Conservation (phyloP, 805 yeast species). For the Starmerella bombicola region DNA sequence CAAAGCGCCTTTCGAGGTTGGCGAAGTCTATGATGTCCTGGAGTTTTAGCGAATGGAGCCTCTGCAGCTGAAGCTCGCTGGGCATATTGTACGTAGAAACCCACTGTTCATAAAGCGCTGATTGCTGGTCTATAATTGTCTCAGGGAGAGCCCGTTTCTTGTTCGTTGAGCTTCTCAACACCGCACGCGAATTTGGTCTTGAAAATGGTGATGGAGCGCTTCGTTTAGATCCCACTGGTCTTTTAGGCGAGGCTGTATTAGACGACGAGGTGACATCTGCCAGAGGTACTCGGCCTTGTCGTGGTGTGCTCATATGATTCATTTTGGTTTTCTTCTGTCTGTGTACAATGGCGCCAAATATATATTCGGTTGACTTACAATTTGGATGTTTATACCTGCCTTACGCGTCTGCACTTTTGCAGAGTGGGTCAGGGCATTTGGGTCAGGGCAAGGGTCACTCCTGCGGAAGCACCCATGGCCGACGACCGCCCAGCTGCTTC, state of each 20-base stretch:
- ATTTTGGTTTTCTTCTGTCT: background rate
- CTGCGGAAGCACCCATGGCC: too few species aligned
- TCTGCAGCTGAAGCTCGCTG: background rate
- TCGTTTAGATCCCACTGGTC: constrained; percentile 4
- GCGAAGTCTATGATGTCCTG: constrained; percentile 13
- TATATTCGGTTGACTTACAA: too few species aligned
- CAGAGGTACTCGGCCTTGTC: constrained; percentile 4
- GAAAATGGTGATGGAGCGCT: constrained; percentile 12
- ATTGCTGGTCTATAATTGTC: constrained; percentile 5
- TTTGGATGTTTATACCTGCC: too few species aligned
- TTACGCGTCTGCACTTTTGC: too few species aligned
- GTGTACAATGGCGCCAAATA: too few species aligned
- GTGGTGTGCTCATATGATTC: background rate
- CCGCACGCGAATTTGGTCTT: constrained; percentile 5
- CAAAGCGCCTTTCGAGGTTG: constrained; percentile 12
- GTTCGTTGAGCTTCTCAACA: too few species aligned
- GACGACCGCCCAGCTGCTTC: too few species aligned
- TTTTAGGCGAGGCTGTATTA: constrained; percentile 2
- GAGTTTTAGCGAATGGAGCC: background rate
- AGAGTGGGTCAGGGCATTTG: too few species aligned
- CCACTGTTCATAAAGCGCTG: constrained; percentile 6
- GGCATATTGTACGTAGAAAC: background rate
- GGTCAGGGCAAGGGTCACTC: too few species aligned
- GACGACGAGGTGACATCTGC: constrained; percentile 12
- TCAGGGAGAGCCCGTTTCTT: constrained; percentile 1